These are phyloP conservation scores for Limtongia smithiae DNA, from an alignment of 805 yeast genomes.

Conservation along the genomic window DNA sequence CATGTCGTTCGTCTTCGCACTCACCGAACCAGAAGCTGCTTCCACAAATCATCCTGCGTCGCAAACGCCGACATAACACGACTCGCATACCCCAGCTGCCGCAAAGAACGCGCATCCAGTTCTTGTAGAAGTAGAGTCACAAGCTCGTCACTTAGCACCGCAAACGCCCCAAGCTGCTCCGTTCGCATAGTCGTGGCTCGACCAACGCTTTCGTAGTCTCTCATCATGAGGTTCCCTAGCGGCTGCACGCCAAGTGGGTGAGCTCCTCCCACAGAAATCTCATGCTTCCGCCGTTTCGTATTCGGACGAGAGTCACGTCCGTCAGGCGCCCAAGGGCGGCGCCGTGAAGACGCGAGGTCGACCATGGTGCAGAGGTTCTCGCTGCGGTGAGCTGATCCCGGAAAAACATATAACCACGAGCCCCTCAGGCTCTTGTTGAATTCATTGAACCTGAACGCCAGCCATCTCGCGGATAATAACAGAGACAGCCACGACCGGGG, in stretches of 20 bases:
- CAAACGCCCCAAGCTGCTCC: slow-evolving; percentile 53
- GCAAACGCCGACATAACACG: slow-evolving; percentile 66
- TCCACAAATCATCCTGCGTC: slow-evolving; percentile 81
- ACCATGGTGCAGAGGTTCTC: too few species aligned
- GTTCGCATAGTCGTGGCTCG: slow-evolving; percentile 19
- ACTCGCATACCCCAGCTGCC: slow-evolving; percentile 55
- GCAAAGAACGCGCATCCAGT: slow-evolving; percentile 49
- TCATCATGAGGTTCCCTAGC: slow-evolving; percentile 59
- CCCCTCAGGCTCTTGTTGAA: too few species aligned
- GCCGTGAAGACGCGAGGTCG: too few species aligned
- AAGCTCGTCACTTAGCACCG: slow-evolving; percentile 59
- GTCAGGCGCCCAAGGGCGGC: too few species aligned
- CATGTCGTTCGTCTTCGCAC: neutral
- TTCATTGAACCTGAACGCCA: too few species aligned
- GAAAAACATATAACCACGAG: too few species aligned
- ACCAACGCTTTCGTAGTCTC: slow-evolving; percentile 26
- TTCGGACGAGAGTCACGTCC: too few species aligned
- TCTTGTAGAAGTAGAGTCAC: slow-evolving; percentile 51
- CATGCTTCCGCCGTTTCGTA: too few species aligned
- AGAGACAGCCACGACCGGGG: too few species aligned
- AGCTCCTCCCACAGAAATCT: too few species aligned
- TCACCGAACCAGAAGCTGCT: slow-evolving; percentile 44
- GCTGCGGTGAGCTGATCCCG: too few species aligned
- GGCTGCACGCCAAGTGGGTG: slow-evolving; percentile 79
- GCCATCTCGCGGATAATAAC: too few species aligned